These are phyloP conservation scores for Fusarium papillatum DNA, from an alignment of 2,329 filamentous ascomycete genomes.

Conservation along the genomic window DNA sequence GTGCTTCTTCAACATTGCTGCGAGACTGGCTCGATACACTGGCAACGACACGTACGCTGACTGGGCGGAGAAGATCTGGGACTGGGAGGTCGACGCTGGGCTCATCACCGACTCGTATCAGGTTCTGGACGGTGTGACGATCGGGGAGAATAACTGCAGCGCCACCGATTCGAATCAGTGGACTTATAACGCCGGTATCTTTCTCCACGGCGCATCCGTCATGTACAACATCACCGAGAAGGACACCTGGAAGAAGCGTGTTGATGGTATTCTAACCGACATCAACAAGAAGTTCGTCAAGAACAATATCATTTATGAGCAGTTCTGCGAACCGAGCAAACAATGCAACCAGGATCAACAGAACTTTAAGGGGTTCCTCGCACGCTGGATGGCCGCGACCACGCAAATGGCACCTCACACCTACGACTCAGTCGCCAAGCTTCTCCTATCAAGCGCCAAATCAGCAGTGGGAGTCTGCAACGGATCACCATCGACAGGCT, in stretches of 20 bases:
- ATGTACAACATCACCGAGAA: conserved; percentile 72
- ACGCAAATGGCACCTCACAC: conserved; percentile 68
- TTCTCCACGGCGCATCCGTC: conserved; percentile 71
- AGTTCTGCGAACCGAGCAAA: conserved; percentile 72
- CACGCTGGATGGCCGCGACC: conserved; percentile 74
- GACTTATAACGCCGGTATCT: conserved; percentile 79
- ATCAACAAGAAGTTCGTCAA: conserved; percentile 67
- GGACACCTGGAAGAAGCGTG: conserved; percentile 68
- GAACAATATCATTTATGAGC: conserved; percentile 71
- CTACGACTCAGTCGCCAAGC: conserved; percentile 60
- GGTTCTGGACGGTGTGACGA: conserved; percentile 65
- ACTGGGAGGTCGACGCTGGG: conserved; percentile 70
- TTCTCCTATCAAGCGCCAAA: conserved; percentile 64
- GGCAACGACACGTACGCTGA: conserved; percentile 83
- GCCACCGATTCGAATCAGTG: conserved; percentile 72
- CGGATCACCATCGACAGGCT: conserved; percentile 58
- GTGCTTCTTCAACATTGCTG: conserved; percentile 77
- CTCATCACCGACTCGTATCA: conserved; percentile 69
- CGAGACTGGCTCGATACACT: conserved; percentile 83
- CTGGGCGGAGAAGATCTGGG: conserved; percentile 80
- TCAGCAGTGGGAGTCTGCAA: conserved; percentile 67
- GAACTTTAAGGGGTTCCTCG: conserved; percentile 82
- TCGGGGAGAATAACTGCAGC: conserved; percentile 59
- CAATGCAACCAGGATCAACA: conserved; percentile 80
- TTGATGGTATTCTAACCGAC: conserved; percentile 69